These are phyloP conservation scores for Diplodia mutila DNA, from an alignment of 2,329 filamentous ascomycete species.

Conservation along the genomic window DNA sequence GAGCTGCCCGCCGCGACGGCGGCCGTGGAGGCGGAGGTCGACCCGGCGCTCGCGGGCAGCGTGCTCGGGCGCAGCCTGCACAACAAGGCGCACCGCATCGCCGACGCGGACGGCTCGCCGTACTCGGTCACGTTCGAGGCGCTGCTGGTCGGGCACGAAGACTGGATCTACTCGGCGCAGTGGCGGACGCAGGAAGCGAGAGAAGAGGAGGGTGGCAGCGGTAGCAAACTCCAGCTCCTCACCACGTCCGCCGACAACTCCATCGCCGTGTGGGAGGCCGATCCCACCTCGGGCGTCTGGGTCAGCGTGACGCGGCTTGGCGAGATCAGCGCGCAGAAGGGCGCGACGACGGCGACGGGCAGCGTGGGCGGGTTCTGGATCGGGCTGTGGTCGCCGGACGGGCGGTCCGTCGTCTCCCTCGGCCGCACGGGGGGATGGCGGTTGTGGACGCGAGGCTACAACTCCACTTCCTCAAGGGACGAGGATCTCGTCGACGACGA, in stretches of 20 bases:
- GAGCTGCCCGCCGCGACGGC: conserved; percentile 63
- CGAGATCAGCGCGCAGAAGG: conserved; percentile 92
- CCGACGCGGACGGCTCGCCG: conserved; percentile 59
- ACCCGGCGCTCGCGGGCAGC: conserved; percentile 55
- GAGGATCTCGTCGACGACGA: conserved; percentile 55
- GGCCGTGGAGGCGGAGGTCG: conserved; percentile 52
- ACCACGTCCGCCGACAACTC: conserved; percentile 96
- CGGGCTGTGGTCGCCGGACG: conserved; percentile 85
- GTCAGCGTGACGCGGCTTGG: conserved; percentile 82
- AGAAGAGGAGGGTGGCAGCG: not conserved
- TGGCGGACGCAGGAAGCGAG: conserved; percentile 63
- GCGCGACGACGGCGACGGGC: conserved; percentile 92
- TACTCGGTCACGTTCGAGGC: conserved; percentile 93
- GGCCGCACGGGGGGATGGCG: conserved; percentile 94
- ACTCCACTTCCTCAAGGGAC: too few relatives aligned
- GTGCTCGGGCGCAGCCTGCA: conserved; percentile 72
- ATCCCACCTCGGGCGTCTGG: conserved; percentile 86
- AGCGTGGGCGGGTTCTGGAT: conserved; percentile 97
- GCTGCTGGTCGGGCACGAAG: conserved; percentile 89
- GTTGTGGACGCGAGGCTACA: conserved; percentile 72
- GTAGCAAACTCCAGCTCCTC: conserved; percentile 66
- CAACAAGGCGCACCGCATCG: conserved; percentile 84
- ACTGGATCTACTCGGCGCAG: conserved; percentile 91
- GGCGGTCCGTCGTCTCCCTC: conserved; percentile 75
- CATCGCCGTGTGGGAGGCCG: conserved; percentile 87